Evolutionary conservation across 768 basidiomycete genomes (phyloP).

Genomic region (Tricholoma matsutake): DNA sequence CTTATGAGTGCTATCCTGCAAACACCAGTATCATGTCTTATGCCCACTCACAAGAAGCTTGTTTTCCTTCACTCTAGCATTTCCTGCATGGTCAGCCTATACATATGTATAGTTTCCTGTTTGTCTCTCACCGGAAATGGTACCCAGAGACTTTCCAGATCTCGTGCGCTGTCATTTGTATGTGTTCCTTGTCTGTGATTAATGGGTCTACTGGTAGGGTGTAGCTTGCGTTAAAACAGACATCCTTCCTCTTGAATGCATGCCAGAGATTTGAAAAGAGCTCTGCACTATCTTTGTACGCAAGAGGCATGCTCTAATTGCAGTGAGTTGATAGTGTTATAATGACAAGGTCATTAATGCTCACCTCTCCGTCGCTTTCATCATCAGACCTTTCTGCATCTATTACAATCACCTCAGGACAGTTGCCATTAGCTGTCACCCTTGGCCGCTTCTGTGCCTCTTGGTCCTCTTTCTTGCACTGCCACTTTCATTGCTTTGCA

Average conservation of each 20-base stretch:
- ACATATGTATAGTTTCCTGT: no score
- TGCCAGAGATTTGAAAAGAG: background rate
- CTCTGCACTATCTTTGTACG: background rate
- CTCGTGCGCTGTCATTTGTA: no score
- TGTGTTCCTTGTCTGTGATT: no score
- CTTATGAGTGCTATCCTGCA: no score
- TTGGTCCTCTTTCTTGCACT: background rate
- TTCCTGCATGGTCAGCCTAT: no score
- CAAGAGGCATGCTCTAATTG: background rate
- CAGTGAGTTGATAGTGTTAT: background rate
- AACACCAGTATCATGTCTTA: no score
- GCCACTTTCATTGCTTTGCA: background rate
- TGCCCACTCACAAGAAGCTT: no score
- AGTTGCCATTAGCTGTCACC: background rate
- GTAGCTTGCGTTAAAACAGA: background rate
- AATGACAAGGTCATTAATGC: background rate
- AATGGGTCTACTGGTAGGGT: background rate
- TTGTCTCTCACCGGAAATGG: no score
- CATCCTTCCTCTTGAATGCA: background rate
- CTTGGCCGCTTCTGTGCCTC: background rate
- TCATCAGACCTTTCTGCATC: background rate
- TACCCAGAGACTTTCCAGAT: no score
- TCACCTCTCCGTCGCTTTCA: background rate
- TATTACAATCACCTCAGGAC: background rate
- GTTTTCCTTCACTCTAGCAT: no score